Evolutionary conservation across 371 early-diverging fungal genomes (phyloP), one percentile per base, ranked within the genome.

Genomic region (Mortierella sp.): DNA sequence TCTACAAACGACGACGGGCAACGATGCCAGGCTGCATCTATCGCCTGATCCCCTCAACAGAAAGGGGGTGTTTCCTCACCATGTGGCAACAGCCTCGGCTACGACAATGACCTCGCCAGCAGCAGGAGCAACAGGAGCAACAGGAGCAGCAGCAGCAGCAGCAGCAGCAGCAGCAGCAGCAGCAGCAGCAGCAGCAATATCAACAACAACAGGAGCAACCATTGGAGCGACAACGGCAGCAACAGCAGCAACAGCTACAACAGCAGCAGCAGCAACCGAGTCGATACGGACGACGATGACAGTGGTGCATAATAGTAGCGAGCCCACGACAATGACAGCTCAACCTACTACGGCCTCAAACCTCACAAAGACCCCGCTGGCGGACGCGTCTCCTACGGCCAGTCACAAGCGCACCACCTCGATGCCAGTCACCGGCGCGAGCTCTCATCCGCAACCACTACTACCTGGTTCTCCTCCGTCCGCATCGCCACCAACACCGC

Each of bases 331-430:
- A n/a, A n/a, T n/a, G 11, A 16, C n/a, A 15, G 29, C 28, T 7
- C 21, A 57, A 15, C 25, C 29, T 37, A 37, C 29, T 37, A 37
- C 28, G 30, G 30, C 18, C 25, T 25, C 30, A 28, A 21, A 23
- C 25, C 57, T n/a, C 25, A 21, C 29, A 57, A 28, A 57, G 57
- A 57, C 11, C 29, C 57, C 30, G 30, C 29, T 28, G 25, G 25
- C 28, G 29, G 30, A 26, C 18, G 37, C 37, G 37, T 37, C 37
- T 37, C 37, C 37, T 9, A 23, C 60, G 15, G 59, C 66, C 66
- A 71, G 59, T 72, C 77, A 76, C 77, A 76, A 65, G 25, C 64
- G 77, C 14, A 68, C 77, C 18, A 45, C 72, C 7, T 76, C 77
- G 15, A 52, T 76, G 53, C 77, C 77, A n/a, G 9, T 37, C 37